Percentiles rank a stretch among this genome's conserved stretches.
Evolutionary conservation across 768 basidiomycete genomes (phyloP).

Genomic region (Hemileccinum rubropunctum): DNA sequence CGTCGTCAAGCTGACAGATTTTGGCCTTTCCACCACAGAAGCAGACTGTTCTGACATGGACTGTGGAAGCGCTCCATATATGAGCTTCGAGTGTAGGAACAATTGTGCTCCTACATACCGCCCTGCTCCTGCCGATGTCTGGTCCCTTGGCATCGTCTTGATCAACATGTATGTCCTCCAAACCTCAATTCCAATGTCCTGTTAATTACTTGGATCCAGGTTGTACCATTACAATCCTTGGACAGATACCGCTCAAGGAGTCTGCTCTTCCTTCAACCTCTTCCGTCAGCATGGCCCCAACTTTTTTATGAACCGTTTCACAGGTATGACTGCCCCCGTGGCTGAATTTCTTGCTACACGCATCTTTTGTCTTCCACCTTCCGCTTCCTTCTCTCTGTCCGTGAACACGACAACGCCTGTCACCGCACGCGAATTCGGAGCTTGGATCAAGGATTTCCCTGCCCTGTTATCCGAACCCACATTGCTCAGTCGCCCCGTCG

Average conservation of each 20-base stretch:
- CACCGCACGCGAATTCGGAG: conserved; percentile 79
- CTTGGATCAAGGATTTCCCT: conserved; percentile 84
- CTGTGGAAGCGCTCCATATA: conserved; percentile 97
- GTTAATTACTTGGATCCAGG: conserved; percentile 41
- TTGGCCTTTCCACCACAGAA: conserved; percentile 92
- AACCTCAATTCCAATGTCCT: neutral
- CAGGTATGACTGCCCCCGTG: conserved; percentile 83
- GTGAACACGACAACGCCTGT: conserved; percentile 37
- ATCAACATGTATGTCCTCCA: conserved; percentile 81
- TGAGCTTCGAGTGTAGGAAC: conserved; percentile 99
- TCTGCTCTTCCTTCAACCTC: conserved; percentile 75
- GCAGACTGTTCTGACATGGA: conserved; percentile 92
- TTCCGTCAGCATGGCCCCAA: conserved; percentile 76
- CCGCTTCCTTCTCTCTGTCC: conserved; percentile 37
- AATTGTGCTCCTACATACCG: conserved; percentile 93
- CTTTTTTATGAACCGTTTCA: conserved; percentile 89
- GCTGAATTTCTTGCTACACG: conserved; percentile 82
- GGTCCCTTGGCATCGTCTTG: conserved; percentile 97
- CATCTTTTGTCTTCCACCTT: conserved; percentile 77
- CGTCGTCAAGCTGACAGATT: conserved; percentile 94
- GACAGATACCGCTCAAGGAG: conserved; percentile 87
- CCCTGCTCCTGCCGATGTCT: conserved; percentile 95
- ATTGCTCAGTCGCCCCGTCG: conserved; percentile 27
- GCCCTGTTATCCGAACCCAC: conserved; percentile 53
- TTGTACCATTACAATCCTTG: conserved; percentile 98